Conservation (phyloP, 345 rosid species). For the Firmiana major region DNA sequence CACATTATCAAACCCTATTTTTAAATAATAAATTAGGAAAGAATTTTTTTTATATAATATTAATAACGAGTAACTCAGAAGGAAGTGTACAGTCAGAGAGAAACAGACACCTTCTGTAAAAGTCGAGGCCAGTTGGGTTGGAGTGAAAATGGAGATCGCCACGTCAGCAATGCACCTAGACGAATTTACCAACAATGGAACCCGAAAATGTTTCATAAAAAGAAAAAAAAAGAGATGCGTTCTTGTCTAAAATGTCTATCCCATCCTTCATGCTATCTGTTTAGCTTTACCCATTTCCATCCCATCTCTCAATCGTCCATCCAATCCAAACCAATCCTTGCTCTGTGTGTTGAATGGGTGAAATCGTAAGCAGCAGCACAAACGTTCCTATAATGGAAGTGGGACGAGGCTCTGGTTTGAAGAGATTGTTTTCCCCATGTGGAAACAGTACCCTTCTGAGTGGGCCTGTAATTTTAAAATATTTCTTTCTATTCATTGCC, state of each 20-base stretch:
- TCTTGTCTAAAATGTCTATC: neutral
- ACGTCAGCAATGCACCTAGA: neutral
- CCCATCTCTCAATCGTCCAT: neutral
- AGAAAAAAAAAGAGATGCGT: neutral
- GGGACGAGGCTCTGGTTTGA: conserved; percentile 48
- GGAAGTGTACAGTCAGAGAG: neutral
- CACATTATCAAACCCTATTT: neutral
- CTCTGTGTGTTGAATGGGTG: neutral
- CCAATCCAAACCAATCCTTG: too few relatives aligned
- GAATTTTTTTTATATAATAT: neutral
- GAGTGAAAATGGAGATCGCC: neutral
- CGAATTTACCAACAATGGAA: neutral
- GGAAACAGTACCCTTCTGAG: conserved; percentile 30
- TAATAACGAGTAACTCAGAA: neutral
- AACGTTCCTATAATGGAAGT: conserved; percentile 62
- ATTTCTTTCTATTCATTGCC: too few relatives aligned
- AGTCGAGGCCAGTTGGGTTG: neutral
- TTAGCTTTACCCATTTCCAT: neutral
- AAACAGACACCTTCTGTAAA: neutral
- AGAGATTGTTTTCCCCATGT: conserved; percentile 40
- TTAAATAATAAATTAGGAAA: neutral
- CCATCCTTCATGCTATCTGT: neutral
- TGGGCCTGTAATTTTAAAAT: too few relatives aligned
- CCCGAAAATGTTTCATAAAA: neutral
- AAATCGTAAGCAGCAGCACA: conserved; percentile 14